Percentiles rank a stretch among this genome's conserved stretches.
Evolutionary conservation across 108 stramenopile genomes (phyloP).

Genomic region (Fragilariopsis cylindrus): DNA sequence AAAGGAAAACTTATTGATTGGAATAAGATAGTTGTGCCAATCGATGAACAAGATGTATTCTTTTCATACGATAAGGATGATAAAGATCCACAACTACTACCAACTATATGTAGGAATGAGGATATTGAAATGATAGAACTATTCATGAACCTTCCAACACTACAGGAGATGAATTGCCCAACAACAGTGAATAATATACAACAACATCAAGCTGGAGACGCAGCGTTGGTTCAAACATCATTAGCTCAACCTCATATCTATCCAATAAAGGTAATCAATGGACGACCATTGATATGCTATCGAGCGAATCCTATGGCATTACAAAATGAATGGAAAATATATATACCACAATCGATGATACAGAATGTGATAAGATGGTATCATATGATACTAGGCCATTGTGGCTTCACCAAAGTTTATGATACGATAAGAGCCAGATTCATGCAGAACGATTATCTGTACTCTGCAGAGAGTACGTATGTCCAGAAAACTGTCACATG

Average conservation of each 20-base stretch:
- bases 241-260: conserved; percentile 21
- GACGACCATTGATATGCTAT: background rate
- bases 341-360: background rate
- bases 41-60: background rate
- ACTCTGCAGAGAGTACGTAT: background rate
- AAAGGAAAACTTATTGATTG: background rate
- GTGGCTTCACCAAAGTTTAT: background rate
- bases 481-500: conserved; percentile 9
- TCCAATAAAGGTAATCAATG: background rate
- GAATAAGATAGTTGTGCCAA: too few species aligned
- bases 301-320: background rate
- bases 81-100: background rate
- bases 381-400: conserved; percentile 8
- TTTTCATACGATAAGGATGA: background rate
- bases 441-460: conserved; percentile 7
- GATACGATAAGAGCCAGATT: conserved; percentile 14
- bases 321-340: conserved; percentile 19
- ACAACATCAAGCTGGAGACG: conserved; percentile 18
- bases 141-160: conserved; percentile 21
- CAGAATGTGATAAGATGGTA: conserved; percentile 4
- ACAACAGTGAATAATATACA: background rate
- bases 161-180: background rate
- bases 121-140: conserved; percentile 13
- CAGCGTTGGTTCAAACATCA: conserved; percentile 7
- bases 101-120: background rate